Evolutionary conservation across 345 rosid species (phyloP).

Genomic region (Cardiospermum halicacabum): DNA sequence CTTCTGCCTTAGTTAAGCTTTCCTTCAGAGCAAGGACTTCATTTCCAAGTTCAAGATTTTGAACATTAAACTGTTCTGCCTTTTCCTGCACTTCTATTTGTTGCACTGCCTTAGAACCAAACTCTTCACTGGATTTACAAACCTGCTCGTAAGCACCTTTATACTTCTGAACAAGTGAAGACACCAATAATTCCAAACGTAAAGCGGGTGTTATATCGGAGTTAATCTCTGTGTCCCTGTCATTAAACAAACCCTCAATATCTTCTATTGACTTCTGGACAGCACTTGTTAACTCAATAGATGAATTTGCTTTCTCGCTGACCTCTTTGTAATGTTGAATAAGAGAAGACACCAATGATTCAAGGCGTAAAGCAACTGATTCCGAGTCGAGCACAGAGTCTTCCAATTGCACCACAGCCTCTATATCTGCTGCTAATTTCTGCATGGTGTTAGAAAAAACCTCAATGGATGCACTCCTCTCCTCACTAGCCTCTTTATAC

Average conservation of each 20-base stretch:
- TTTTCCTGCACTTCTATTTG: constrained; percentile 46
- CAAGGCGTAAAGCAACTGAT: not conserved
- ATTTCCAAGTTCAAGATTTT: constrained; percentile 54
- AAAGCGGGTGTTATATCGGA: constrained; percentile 37
- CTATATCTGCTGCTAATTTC: not conserved
- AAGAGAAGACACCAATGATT: no score
- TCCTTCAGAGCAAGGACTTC: constrained; percentile 53
- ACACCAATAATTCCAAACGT: constrained; percentile 55
- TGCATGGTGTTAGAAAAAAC: constrained; percentile 17
- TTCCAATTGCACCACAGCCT: not conserved
- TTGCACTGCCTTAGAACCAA: constrained; percentile 42
- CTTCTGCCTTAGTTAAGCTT: constrained; percentile 47
- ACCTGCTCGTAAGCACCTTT: constrained; percentile 43
- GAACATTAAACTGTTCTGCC: constrained; percentile 31
- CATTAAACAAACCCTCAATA: constrained; percentile 53
- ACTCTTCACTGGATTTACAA: constrained; percentile 31
- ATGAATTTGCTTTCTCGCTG: no score
- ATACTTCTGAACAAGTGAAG: constrained; percentile 58
- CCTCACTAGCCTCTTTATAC: constrained; percentile 48
- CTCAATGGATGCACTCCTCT: constrained; percentile 29
- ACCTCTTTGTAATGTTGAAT: no score
- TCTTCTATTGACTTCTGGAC: constrained; percentile 47
- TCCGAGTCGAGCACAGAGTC: not conserved
- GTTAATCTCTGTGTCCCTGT: constrained; percentile 31
- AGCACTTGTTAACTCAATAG: no score